A percentile compares a stretch with the other conserved stretches of the same genome.
Conservation (phyloP, 495 filamentous ascomycete genomes). For the Aspergillus mulundensis region DNA sequence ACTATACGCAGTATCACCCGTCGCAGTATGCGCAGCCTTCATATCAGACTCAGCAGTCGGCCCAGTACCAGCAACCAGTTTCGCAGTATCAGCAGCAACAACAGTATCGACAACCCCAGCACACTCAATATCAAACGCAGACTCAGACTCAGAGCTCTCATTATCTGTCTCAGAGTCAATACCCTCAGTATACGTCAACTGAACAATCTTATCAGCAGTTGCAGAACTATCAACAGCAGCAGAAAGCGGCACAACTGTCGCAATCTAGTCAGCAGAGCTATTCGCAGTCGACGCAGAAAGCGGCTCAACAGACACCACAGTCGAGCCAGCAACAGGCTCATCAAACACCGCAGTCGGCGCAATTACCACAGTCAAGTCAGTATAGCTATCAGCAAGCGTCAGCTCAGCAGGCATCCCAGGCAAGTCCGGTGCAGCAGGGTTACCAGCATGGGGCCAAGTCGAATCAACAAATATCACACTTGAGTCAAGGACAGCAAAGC, state of each 20-base stretch:
- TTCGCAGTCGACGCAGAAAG: slow-evolving; percentile 18
- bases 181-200: background rate
- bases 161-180: too few species aligned
- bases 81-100: slow-evolving; percentile 10
- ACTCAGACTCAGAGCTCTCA: slow-evolving; percentile 4
- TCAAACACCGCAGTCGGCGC: slow-evolving; percentile 25
- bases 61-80: background rate
- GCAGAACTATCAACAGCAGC: slow-evolving; percentile 21
- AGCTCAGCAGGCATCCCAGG: slow-evolving; percentile 26
- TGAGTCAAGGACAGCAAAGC: background rate
- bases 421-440: slow-evolving; percentile 18
- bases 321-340: slow-evolving; percentile 26
- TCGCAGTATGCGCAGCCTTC: too few species aligned
- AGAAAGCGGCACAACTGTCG: slow-evolving; percentile 3
- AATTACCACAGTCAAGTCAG: background rate
- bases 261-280: slow-evolving; percentile 8
- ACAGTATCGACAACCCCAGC: background rate
- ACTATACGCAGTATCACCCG: slow-evolving; percentile 7
- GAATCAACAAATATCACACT: slow-evolving; percentile 16
- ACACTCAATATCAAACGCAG: slow-evolving; percentile 9
- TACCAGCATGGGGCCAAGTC: slow-evolving; percentile 27
- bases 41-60: background rate
- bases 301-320: slow-evolving; percentile 25
- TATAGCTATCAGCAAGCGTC: background rate
- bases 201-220: slow-evolving; percentile 19